These are phyloP conservation scores for Beauveria medogensis DNA, from an alignment of 2,329 filamentous ascomycete genomes.

Conservation along the genomic window DNA sequence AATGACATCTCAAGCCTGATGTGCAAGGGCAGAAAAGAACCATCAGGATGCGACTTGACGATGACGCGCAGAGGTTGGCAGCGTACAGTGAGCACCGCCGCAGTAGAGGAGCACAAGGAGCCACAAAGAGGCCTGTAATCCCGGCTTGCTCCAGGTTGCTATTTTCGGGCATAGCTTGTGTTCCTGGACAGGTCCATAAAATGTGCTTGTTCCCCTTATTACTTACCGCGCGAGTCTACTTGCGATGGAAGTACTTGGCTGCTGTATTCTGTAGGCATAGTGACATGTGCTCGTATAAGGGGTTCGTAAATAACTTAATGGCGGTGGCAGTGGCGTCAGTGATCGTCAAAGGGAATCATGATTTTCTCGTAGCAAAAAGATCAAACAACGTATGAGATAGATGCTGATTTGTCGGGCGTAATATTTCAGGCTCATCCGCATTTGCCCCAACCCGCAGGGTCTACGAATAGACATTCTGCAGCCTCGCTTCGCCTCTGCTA, in stretches of 20 bases:
- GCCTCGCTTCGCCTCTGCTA: neutral
- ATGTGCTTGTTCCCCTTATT: neutral
- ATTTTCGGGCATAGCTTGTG: neutral
- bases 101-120: neutral
- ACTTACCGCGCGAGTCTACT: neutral
- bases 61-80: neutral
- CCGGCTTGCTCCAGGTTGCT: slow-evolving; percentile 1
- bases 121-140: neutral
- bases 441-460: neutral
- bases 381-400: too few species aligned
- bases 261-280: neutral
- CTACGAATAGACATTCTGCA: neutral
- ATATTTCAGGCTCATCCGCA: neutral
- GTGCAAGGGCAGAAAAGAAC: too few species aligned
- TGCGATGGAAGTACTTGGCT: neutral
- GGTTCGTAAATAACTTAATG: neutral
- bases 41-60: too few species aligned
- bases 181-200: neutral
- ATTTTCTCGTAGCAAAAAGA: too few species aligned
- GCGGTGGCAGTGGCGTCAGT: neutral
- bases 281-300: neutral
- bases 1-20: neutral
- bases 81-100: neutral
- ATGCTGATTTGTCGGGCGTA: too few species aligned
- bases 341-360: neutral